Evolutionary conservation across 2,329 filamentous ascomycete genomes (phyloP).

Genomic region (Diplodia seriata): DNA sequence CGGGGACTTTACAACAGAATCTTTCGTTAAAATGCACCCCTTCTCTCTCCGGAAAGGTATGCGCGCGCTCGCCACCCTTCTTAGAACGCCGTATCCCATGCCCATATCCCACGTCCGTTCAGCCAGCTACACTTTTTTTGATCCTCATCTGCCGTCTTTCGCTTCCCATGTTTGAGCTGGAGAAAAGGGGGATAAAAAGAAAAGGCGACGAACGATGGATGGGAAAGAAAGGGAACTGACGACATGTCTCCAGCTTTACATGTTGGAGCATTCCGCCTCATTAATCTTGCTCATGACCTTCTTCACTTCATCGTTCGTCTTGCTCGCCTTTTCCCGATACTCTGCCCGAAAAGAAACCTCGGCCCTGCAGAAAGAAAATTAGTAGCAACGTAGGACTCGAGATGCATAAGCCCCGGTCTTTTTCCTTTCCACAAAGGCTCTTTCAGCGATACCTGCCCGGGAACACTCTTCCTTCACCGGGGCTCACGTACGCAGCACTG

Average conservation of each 20-base stretch:
- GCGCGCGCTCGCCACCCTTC: neutral
- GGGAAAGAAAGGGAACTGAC: too few species aligned
- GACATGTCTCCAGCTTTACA: neutral
- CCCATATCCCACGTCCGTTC: neutral
- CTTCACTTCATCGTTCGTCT: neutral
- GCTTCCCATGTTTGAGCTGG: neutral
- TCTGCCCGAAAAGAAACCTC: neutral
- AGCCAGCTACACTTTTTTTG: neutral
- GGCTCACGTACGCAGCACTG: constrained; percentile 16
- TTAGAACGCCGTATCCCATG: constrained; percentile 4
- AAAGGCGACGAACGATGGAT: neutral
- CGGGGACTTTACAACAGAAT: neutral
- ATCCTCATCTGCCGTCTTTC: neutral
- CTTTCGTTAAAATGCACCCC: neutral
- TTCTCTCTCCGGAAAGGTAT: neutral
- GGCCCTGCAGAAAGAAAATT: neutral
- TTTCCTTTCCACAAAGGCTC: neutral
- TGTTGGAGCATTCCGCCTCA: neutral
- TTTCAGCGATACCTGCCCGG: constrained; percentile 14
- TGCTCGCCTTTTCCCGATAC: neutral
- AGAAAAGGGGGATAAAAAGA: neutral
- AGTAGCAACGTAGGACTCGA: neutral
- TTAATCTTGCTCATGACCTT: neutral
- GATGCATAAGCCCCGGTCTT: neutral
- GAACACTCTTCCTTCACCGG: constrained; percentile 14